Evolutionary conservation across 352 stramenopile genomes (phyloP), one percentile per base, ranked within the genome.

Genomic region (Phytopythium vexans): DNA sequence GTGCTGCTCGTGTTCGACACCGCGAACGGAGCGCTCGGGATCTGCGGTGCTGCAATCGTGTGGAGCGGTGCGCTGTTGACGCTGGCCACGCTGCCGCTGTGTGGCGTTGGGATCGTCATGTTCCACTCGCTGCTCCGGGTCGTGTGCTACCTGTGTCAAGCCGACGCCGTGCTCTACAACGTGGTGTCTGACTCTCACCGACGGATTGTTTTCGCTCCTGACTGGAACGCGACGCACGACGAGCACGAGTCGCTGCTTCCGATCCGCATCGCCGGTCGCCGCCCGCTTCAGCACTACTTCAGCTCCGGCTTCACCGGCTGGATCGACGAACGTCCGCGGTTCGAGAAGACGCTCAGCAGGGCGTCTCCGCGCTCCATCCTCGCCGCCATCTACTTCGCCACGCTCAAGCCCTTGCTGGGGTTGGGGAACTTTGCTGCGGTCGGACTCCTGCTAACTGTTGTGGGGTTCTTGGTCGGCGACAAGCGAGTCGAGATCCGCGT

Each of bases 111-210:
- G 31, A 43, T 87, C 41, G 51, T 79, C 8, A 58, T 88, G 39
- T 79, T 82, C 41, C 62, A 72, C 12, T 33, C 54, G n/a, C 45
- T 87, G 27, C 41, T 89, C 33, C 66, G 56, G 8, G 15, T 61
- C 1, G 64, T 73, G 16, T 82, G 73, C 45, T 71, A 66, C 41
- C 49, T 79, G 39, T 73, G 66, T 42, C 65, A 59, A 45, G 48
- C 62, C 0, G 79, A 88, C 40, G 73, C 58, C 0, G 52, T 67
- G 14, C 54, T 88, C 36, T 75, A 87, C 66, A 90, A 88, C 56
- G 50, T 70, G 0, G 41, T 87, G 16, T 61, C 69, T n/a, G 58
- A 55, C 12, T 41, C 44, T 1, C 38, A 66, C 40, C 49, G 68
- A 40, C 53, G 65, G 49, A 75, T 80, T 57, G n/a, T 52, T 21